phyloP scores from a whole-genome alignment of 2,329 filamentous ascomycete genomes.

The Arthrobotrys pseudoclavata region DNA sequence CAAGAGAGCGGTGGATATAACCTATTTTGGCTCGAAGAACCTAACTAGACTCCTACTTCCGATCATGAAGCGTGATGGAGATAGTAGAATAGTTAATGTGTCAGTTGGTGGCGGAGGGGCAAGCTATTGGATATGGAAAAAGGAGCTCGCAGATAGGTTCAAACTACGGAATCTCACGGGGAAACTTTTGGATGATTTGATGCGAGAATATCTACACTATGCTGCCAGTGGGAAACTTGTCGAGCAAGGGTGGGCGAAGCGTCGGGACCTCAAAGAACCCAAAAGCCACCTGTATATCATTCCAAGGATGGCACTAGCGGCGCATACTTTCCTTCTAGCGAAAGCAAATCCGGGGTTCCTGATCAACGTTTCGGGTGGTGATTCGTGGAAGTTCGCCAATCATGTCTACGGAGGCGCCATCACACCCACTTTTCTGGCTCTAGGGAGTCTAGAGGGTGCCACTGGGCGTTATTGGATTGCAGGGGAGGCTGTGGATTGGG shows the following conservation, averaged over 20 bases:
- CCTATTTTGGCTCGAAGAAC: conserved; percentile 65
- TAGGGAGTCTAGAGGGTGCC: conserved; percentile 65
- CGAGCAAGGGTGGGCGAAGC: conserved; percentile 29
- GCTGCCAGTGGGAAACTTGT: conserved; percentile 35
- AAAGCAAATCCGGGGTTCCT: conserved; percentile 63
- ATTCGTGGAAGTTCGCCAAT: conserved; percentile 63
- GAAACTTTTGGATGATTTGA: conserved; percentile 64
- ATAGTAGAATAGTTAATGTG: conserved; percentile 66
- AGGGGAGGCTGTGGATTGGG: conserved; percentile 3
- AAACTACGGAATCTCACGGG: conserved; percentile 63
- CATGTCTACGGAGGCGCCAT: conserved; percentile 61
- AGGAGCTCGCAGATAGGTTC: conserved; percentile 61
- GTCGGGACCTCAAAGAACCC: conserved; percentile 58
- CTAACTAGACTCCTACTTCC: conserved; percentile 12
- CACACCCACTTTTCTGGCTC: conserved; percentile 65
- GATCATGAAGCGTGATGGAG: conserved; percentile 40
- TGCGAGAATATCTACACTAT: conserved; percentile 62
- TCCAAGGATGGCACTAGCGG: conserved; percentile 65
- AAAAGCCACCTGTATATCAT: conserved; percentile 64
- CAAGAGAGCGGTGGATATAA: conserved; percentile 65
- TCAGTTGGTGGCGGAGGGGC: conserved; percentile 65
- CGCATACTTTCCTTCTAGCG: conserved; percentile 64
- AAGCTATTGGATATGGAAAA: conserved; percentile 13
- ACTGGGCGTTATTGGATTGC: conserved; percentile 65
- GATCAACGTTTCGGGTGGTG: conserved; percentile 66